These are phyloP conservation scores for Plasmodium malariae DNA, from an alignment of 169 alveolate genomes.

Conservation along the genomic window DNA sequence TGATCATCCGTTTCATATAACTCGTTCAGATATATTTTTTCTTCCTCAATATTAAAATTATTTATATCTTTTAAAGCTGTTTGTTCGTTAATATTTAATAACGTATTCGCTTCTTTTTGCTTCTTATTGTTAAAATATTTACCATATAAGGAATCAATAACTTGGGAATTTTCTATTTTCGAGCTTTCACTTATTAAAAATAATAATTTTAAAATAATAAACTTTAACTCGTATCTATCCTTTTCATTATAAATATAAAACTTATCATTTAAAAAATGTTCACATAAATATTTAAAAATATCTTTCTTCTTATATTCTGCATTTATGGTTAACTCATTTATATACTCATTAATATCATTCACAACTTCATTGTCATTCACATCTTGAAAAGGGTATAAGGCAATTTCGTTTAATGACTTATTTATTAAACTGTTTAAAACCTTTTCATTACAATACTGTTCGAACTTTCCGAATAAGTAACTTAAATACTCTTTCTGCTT, in stretches of 20 bases:
- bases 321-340: constrained; percentile 70
- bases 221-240: constrained; percentile 74
- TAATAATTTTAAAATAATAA: constrained; percentile 59
- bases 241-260: constrained; percentile 61
- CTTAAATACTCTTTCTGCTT: constrained; percentile 69
- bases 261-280: constrained; percentile 34
- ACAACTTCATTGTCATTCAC: constrained; percentile 70
- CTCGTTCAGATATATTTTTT: constrained; percentile 54
- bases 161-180: constrained; percentile 31
- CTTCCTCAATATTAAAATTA: constrained; percentile 48
- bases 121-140: constrained; percentile 28
- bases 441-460: constrained; percentile 56
- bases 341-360: constrained; percentile 57
- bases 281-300: constrained; percentile 70
- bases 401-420: constrained; percentile 73
- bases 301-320: constrained; percentile 75
- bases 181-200: constrained; percentile 71
- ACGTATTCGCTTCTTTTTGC: neutral
- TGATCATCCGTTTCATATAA: constrained; percentile 24
- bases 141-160: constrained; percentile 35
- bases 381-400: constrained; percentile 77
- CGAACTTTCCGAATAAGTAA: constrained; percentile 58
- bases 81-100: constrained; percentile 51
- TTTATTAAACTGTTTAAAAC: constrained; percentile 51
- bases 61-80: constrained; percentile 64